phyloP scores from a whole-genome alignment of 2,329 filamentous ascomycete species.

The Daldinia sp. region DNA sequence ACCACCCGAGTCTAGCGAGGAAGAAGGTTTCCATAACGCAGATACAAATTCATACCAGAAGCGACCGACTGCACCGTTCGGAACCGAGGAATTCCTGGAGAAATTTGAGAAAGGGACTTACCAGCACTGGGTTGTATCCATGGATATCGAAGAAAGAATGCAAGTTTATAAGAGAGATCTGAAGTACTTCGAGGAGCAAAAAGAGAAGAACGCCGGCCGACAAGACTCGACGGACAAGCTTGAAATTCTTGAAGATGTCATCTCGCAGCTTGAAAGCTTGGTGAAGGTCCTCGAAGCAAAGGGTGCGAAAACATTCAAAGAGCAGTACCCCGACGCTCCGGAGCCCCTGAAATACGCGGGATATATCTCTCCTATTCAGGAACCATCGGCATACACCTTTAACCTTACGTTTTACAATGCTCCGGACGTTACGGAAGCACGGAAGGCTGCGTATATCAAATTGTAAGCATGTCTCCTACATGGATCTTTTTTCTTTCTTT shows the following conservation, averaged over 20 bases:
- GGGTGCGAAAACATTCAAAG: slow-evolving; percentile 71
- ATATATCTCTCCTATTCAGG: neutral
- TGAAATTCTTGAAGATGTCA: slow-evolving; percentile 59
- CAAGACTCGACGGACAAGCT: slow-evolving; percentile 60
- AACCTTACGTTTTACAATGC: slow-evolving; percentile 61
- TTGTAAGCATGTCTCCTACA: slow-evolving; percentile 60
- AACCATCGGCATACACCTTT: slow-evolving; percentile 54
- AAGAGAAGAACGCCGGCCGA: slow-evolving; percentile 42
- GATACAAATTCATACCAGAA: slow-evolving; percentile 43
- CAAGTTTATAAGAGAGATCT: slow-evolving; percentile 47
- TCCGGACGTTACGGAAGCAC: slow-evolving; percentile 63
- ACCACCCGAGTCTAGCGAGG: slow-evolving; percentile 23
- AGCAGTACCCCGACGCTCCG: slow-evolving; percentile 66
- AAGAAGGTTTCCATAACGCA: slow-evolving; percentile 12
- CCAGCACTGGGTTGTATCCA: slow-evolving; percentile 60
- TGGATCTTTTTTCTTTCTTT: neutral
- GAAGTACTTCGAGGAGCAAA: slow-evolving; percentile 48
- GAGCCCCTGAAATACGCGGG: slow-evolving; percentile 21
- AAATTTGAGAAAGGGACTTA: slow-evolving; percentile 65
- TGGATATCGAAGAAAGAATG: slow-evolving; percentile 49
- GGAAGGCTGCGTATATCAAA: slow-evolving; percentile 66
- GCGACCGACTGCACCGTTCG: slow-evolving; percentile 44
- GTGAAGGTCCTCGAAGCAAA: slow-evolving; percentile 62
- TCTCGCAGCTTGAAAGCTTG: slow-evolving; percentile 62
- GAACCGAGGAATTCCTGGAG: slow-evolving; percentile 62